A percentile compares a stretch with the other conserved stretches of the same genome.
These are phyloP conservation scores for Fraxinus dipetala DNA, from an alignment of 305 asterid genomes.

Conservation along the genomic window DNA sequence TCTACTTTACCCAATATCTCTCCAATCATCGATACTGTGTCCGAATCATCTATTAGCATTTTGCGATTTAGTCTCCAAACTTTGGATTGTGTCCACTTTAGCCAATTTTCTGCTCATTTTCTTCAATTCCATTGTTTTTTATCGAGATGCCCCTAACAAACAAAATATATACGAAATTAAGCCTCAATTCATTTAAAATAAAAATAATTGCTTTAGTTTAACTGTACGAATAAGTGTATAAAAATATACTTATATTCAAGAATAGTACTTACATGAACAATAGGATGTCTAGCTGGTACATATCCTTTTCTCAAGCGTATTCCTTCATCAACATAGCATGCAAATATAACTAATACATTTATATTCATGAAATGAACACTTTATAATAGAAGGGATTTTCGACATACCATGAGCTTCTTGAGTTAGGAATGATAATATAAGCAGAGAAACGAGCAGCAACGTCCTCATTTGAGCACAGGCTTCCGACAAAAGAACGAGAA, in stretches of 20 bases:
- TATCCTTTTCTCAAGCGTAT: slow-evolving; percentile 36
- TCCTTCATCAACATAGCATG: slow-evolving; percentile 26
- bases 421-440: slow-evolving; percentile 42
- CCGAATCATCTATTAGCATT: too few species aligned
- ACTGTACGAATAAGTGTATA: too few species aligned
- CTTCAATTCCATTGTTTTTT: too few species aligned
- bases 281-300: slow-evolving; percentile 12
- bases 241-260: not conserved
- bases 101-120: too few species aligned
- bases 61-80: too few species aligned
- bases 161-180: too few species aligned
- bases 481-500: not conserved
- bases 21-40: too few species aligned
- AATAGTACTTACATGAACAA: slow-evolving; percentile 29
- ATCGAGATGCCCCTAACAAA: too few species aligned
- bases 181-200: too few species aligned
- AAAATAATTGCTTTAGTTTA: too few species aligned
- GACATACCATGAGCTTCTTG: slow-evolving; percentile 54
- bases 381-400: slow-evolving; percentile 20
- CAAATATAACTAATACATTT: not conserved
- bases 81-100: too few species aligned
- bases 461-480: slow-evolving; percentile 33
- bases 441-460: slow-evolving; percentile 34
- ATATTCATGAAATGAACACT: not conserved
- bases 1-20: too few species aligned